Conservation (phyloP, 768 basidiomycete genomes). For the Kwoniella mangroviensis region DNA sequence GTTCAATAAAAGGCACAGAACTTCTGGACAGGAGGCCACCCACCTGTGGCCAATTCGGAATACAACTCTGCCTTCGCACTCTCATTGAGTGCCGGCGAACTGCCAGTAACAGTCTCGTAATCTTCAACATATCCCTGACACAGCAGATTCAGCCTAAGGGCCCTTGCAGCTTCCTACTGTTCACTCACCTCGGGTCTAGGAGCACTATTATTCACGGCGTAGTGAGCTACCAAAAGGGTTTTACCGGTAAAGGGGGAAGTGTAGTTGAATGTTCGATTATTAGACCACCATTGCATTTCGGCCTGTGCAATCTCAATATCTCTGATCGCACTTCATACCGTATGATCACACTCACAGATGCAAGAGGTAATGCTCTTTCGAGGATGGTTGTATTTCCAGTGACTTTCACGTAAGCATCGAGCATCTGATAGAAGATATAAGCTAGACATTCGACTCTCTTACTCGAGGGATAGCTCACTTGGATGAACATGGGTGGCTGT, state of each 20-base stretch:
- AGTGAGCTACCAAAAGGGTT: conserved; percentile 71
- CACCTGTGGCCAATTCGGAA: conserved; percentile 73
- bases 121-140: conserved; percentile 63
- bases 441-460: no score
- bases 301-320: conserved; percentile 59
- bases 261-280: conserved; percentile 66
- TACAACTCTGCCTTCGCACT: conserved; percentile 71
- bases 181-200: conserved; percentile 76
- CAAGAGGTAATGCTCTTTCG: conserved; percentile 76
- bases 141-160: neutral
- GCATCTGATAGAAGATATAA: conserved; percentile 66
- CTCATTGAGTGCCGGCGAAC: conserved; percentile 65
- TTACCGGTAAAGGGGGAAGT: conserved; percentile 56
- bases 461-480: conserved; percentile 60
- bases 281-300: conserved; percentile 82
- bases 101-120: conserved; percentile 74
- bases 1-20: neutral
- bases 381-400: conserved; percentile 78
- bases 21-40: neutral
- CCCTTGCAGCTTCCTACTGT: neutral
- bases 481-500: conserved; percentile 88
- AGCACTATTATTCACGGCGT: conserved; percentile 71
- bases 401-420: conserved; percentile 76
- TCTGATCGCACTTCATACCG: neutral
- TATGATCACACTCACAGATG: conserved; percentile 64